These are phyloP conservation scores for Ceratobasidium sp. DNA, from an alignment of 1,284 basidiomycete genomes.

Conservation along the genomic window DNA sequence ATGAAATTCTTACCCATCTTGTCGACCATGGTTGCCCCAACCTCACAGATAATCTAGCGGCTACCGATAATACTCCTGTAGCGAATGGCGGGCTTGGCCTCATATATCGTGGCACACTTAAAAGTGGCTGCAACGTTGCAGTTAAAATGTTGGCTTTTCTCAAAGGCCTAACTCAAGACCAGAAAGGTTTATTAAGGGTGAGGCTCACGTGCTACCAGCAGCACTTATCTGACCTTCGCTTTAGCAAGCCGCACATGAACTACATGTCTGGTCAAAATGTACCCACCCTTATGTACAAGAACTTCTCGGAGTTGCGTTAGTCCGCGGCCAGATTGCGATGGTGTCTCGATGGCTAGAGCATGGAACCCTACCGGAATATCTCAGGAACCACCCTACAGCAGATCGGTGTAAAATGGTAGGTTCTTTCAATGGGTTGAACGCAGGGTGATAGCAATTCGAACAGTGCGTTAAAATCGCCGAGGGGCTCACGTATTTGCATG, in stretches of 20 bases:
- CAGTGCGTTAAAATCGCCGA: neutral
- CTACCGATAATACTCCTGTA: neutral
- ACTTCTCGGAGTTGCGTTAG: neutral
- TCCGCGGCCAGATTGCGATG: neutral
- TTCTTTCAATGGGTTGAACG: no score
- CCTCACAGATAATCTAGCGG: neutral
- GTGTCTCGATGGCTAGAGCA: conserved; percentile 8
- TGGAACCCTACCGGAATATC: neutral
- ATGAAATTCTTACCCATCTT: neutral
- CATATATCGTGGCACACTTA: neutral
- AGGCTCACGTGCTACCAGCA: no score
- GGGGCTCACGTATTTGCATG: conserved; percentile 4
- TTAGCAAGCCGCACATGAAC: conserved; percentile 4
- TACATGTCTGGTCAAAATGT: conserved; percentile 21
- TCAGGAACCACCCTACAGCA: neutral
- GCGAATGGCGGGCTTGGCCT: neutral
- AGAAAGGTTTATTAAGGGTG: neutral
- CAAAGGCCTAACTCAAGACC: neutral
- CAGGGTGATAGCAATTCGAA: no score
- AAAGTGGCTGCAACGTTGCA: neutral
- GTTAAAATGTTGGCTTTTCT: neutral
- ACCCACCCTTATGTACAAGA: conserved; percentile 1
- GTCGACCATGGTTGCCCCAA: neutral
- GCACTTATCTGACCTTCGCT: neutral
- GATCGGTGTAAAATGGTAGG: conserved; percentile 8